Conservation (phyloP, 495 filamentous ascomycete species). For the Parathielavia hyrcaniae region DNA sequence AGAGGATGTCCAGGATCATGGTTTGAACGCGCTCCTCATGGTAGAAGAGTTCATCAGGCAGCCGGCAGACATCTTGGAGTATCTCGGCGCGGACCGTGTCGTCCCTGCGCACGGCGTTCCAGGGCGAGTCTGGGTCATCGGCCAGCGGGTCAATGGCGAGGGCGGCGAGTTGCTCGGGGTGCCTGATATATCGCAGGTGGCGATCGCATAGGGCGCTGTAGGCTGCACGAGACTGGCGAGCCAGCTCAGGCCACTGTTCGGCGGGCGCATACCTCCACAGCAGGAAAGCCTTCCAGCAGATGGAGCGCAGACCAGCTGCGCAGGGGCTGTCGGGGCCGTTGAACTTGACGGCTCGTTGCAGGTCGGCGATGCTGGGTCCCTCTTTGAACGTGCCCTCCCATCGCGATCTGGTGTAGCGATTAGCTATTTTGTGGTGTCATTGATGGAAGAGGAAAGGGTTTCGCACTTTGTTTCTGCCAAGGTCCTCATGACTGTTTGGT, state of each 20-base stretch:
- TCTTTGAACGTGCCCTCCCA: conserved; percentile 62
- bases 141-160: conserved; percentile 71
- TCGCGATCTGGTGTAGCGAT: conserved; percentile 38
- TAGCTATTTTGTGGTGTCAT: background rate
- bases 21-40: conserved; percentile 70
- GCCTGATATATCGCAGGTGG: conserved; percentile 70
- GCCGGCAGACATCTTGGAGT: conserved; percentile 85
- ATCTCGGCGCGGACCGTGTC: conserved; percentile 83
- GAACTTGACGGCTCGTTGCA: conserved; percentile 58
- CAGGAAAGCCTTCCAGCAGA: conserved; percentile 93
- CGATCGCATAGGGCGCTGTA: conserved; percentile 68
- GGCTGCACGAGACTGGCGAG: conserved; percentile 62
- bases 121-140: conserved; percentile 83
- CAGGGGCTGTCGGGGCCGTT: conserved; percentile 55
- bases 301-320: conserved; percentile 67
- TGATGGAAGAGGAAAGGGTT: background rate
- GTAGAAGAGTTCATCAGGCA: conserved; percentile 91
- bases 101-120: conserved; percentile 76
- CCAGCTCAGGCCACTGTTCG: conserved; percentile 59
- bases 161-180: conserved; percentile 71
- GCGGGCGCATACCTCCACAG: conserved; percentile 65
- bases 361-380: conserved; percentile 53
- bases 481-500: conserved; percentile 6
- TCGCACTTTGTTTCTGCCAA: conserved; percentile 16
- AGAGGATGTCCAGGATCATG: conserved; percentile 81